phyloP scores from a whole-genome alignment of 2,329 filamentous ascomycete genomes.

The Dactylellina sp. region DNA sequence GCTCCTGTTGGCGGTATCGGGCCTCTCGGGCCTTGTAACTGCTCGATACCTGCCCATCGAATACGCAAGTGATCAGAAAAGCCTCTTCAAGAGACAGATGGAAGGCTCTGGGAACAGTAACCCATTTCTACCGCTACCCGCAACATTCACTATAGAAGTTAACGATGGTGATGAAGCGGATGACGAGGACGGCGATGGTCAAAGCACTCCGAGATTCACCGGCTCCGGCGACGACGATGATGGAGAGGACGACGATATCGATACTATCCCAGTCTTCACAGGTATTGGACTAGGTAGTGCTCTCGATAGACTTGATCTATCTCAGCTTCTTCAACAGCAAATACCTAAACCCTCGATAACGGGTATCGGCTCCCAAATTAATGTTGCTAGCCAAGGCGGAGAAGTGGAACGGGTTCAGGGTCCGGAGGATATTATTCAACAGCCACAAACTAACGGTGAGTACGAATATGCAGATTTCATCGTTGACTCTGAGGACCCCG shows the following conservation, averaged over 20 bases:
- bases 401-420: constrained; percentile 9
- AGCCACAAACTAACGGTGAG: constrained; percentile 29
- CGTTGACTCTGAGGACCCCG: constrained; percentile 12
- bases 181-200: not conserved
- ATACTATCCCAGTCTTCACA: constrained; percentile 14
- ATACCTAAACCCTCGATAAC: not conserved
- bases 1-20: constrained; percentile 11
- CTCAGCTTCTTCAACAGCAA: not conserved
- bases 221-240: not conserved
- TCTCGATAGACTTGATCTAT: constrained; percentile 18
- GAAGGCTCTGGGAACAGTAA: constrained; percentile 15
- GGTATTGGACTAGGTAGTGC: constrained; percentile 19
- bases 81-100: constrained; percentile 33
- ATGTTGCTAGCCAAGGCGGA: not conserved
- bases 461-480: constrained; percentile 40
- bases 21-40: constrained; percentile 6
- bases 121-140: constrained; percentile 20
- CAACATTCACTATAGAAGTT: not conserved
- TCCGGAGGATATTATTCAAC: constrained; percentile 1
- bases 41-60: constrained; percentile 7
- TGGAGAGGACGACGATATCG: not conserved
- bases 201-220: constrained; percentile 16
- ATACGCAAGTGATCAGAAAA: constrained; percentile 6
- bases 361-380: not conserved
- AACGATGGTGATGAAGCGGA: not conserved